A percentile compares a stretch with the other conserved stretches of the same genome.
These are phyloP conservation scores for Fusarium fujikuroi DNA, from an alignment of 2,329 filamentous ascomycete species.

Conservation along the genomic window DNA sequence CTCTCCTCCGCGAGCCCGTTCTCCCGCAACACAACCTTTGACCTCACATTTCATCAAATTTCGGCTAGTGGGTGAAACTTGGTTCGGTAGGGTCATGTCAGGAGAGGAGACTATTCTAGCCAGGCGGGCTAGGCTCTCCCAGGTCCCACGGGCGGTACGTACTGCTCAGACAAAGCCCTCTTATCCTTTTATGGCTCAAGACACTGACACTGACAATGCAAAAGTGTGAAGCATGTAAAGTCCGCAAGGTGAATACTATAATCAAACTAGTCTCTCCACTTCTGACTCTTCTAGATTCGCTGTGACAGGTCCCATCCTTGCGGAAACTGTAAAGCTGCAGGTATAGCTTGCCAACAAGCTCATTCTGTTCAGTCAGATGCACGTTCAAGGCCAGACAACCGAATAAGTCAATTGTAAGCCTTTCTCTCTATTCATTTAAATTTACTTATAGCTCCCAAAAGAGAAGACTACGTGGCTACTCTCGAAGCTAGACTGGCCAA, in stretches of 20 bases:
- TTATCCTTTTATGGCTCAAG: neutral
- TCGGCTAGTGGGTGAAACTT: neutral
- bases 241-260: constrained; percentile 22
- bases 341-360: constrained; percentile 30
- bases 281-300: constrained; percentile 9
- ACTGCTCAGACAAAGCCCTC: neutral
- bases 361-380: constrained; percentile 5
- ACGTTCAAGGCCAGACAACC: constrained; percentile 20
- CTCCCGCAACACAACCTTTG: neutral
- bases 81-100: constrained; percentile 3
- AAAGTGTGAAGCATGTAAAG: constrained; percentile 33
- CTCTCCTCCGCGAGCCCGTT: constrained; percentile 2
- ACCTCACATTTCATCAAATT: neutral
- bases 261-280: fast-evolving
- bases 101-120: constrained; percentile 32
- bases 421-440: fast-evolving
- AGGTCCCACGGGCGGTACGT: constrained; percentile 31
- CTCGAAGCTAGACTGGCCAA: constrained; percentile 24
- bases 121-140: constrained; percentile 19
- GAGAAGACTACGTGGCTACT: constrained; percentile 22
- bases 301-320: constrained; percentile 29
- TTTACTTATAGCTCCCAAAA: neutral
- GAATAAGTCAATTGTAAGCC: constrained; percentile 24
- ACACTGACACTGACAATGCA: constrained; percentile 13
- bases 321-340: constrained; percentile 24